Conservation (phyloP, 352 stramenopile genomes). For the Pythium sukuiense region DNA sequence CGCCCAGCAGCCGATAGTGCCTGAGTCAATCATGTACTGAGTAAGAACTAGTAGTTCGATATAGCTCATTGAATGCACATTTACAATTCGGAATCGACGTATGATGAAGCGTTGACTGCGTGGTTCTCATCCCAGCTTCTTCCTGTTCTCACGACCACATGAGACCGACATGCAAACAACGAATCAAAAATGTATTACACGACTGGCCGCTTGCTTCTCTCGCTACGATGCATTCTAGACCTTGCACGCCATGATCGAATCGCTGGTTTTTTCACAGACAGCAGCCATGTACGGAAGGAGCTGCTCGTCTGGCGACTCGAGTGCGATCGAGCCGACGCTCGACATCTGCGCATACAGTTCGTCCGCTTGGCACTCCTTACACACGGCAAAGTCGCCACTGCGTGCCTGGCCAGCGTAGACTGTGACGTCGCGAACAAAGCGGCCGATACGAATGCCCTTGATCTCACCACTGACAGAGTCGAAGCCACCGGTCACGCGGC, state of each 20-base stretch:
- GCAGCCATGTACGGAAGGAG: conserved; percentile 8
- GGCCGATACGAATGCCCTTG: conserved; percentile 6
- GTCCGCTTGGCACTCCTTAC: background rate
- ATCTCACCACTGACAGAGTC: background rate
- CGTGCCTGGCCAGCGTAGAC: background rate
- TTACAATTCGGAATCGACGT: too few species aligned
- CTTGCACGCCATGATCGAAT: background rate
- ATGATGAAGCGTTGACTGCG: too few species aligned
- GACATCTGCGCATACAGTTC: background rate
- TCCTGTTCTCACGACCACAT: too few species aligned
- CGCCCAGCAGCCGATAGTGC: background rate
- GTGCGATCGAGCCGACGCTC: conserved; percentile 1
- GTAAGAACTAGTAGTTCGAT: too few species aligned
- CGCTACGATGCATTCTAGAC: too few species aligned
- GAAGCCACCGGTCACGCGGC: conserved; percentile 15
- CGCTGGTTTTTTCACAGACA: background rate
- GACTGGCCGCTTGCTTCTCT: too few species aligned
- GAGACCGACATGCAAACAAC: too few species aligned
- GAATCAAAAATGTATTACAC: too few species aligned
- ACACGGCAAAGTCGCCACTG: conserved; percentile 16
- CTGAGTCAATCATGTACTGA: too few species aligned
- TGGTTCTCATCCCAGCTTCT: too few species aligned
- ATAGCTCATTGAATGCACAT: too few species aligned
- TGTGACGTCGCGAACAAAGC: conserved; percentile 13
- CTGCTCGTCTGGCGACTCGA: conserved; percentile 9